phyloP scores from a whole-genome alignment of 352 stramenopile genomes.

The Lagenidium giganteum region DNA sequence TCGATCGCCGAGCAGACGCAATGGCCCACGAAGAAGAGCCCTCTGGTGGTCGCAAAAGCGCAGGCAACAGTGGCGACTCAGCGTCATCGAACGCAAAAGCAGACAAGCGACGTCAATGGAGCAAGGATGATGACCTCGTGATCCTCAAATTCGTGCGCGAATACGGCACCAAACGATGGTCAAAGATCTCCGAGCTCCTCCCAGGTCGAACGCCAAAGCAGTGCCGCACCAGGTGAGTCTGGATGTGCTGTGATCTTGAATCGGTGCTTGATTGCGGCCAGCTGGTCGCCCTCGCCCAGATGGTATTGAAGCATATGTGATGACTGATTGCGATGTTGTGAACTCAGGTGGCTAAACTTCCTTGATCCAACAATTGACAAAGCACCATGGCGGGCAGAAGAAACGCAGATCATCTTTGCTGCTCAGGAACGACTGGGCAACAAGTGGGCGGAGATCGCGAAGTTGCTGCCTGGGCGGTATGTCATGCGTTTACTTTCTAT shows the following conservation, averaged over 20 bases:
- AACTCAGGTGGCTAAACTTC: conserved; percentile 88
- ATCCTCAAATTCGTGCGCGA: conserved; percentile 68
- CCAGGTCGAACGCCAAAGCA: conserved; percentile 94
- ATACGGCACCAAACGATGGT: conserved; percentile 88
- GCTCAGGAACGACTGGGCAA: conserved; percentile 86
- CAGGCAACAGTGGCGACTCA: too few species aligned
- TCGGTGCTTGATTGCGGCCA: conserved; percentile 71
- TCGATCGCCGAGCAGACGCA: conserved; percentile 7
- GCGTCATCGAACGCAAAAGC: too few species aligned
- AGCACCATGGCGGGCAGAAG: conserved; percentile 87
- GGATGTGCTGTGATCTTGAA: conserved; percentile 25
- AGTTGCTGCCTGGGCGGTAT: conserved; percentile 90
- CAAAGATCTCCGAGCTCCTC: conserved; percentile 89
- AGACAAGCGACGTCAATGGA: conserved; percentile 63
- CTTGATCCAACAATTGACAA: conserved; percentile 93
- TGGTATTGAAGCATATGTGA: background rate
- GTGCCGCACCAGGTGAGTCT: conserved; percentile 88
- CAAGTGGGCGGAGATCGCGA: conserved; percentile 97
- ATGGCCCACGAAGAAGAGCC: background rate
- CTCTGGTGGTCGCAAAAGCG: conserved; percentile 1
- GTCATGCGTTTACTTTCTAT: background rate
- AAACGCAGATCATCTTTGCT: conserved; percentile 84
- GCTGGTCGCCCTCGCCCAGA: background rate
- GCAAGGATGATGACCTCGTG: conserved; percentile 46
- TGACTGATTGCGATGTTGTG: background rate